Evolutionary conservation across 805 yeast genomes (phyloP).

Genomic region (Ogataea corticis): DNA sequence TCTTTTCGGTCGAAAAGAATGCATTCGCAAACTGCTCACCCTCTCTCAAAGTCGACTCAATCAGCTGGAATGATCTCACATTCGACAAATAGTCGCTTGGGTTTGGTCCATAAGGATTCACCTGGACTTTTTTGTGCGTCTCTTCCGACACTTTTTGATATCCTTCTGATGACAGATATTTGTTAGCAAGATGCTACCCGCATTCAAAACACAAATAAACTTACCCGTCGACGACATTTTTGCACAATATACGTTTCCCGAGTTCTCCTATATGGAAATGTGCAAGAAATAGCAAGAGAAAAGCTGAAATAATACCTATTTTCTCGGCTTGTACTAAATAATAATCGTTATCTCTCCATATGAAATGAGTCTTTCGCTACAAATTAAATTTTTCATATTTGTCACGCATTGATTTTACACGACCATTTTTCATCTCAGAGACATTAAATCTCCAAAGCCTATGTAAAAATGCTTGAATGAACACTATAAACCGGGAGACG

Average conservation of each 20-base stretch:
- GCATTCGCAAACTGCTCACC: conserved; percentile 99
- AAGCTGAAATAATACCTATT: background rate
- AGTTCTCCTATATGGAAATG: background rate
- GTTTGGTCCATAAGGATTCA: conserved; percentile 93
- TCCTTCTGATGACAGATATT: conserved; percentile 22
- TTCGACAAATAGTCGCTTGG: conserved; percentile 91
- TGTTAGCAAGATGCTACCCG: background rate
- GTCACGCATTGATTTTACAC: conserved; percentile 9
- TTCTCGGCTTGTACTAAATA: background rate
- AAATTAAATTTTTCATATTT: conserved; percentile 15
- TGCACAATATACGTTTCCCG: background rate
- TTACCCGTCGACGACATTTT: conserved; percentile 19
- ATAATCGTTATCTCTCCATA: conserved; percentile 2
- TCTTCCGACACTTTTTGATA: conserved; percentile 51
- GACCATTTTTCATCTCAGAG: background rate
- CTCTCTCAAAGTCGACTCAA: conserved; percentile 94
- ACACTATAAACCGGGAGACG: background rate
- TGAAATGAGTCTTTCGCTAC: conserved; percentile 9
- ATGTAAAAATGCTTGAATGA: background rate
- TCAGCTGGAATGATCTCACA: conserved; percentile 83
- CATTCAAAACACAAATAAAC: conserved; percentile 2
- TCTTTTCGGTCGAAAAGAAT: conserved; percentile 89
- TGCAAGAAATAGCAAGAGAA: background rate
- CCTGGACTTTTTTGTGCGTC: conserved; percentile 35
- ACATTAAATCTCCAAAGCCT: no score